A percentile compares a stretch with the other conserved stretches of the same genome.
phyloP scores from a whole-genome alignment of 202 grass and related monocot genomes.

The Digitaria exilis region DNA sequence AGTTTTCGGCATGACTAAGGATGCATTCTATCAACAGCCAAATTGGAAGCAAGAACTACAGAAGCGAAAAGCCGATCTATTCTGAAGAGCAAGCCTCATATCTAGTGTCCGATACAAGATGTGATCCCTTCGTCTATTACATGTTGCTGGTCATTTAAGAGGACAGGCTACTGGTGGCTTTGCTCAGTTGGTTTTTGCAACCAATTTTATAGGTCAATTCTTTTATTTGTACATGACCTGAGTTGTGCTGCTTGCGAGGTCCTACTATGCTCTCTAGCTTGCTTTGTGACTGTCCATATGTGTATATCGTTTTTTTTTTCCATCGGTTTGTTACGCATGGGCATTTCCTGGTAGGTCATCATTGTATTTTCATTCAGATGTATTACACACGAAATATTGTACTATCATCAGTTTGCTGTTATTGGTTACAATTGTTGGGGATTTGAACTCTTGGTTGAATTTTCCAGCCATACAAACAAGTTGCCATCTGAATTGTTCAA shows the following conservation, averaged over 20 bases:
- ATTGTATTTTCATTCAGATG: slow-evolving; percentile 28
- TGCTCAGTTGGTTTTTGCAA: slow-evolving; percentile 59
- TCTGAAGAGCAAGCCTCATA: slow-evolving; percentile 44
- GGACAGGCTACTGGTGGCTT: slow-evolving; percentile 51
- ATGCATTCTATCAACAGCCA: slow-evolving; percentile 77
- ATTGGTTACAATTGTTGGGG: slow-evolving; percentile 16
- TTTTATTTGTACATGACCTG: slow-evolving; percentile 81
- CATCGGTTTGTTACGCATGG: slow-evolving; percentile 51
- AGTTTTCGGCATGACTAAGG: slow-evolving; percentile 75
- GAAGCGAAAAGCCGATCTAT: slow-evolving; percentile 88
- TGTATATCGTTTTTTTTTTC: slow-evolving; percentile 47
- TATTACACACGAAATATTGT: slow-evolving; percentile 21
- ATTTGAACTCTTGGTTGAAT: background rate
- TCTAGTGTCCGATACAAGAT: slow-evolving; percentile 41
- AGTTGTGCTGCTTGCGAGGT: slow-evolving; percentile 54
- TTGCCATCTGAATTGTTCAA: too few species aligned
- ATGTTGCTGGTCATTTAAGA: slow-evolving; percentile 37
- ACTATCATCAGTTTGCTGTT: slow-evolving; percentile 36
- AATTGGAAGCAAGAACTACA: slow-evolving; percentile 93
- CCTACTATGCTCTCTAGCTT: slow-evolving; percentile 41
- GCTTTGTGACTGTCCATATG: slow-evolving; percentile 57
- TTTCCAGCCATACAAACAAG: background rate
- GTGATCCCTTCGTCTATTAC: slow-evolving; percentile 33
- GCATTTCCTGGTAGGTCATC: slow-evolving; percentile 17
- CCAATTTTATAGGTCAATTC: slow-evolving; percentile 72